phyloP scores from a whole-genome alignment of 1,284 basidiomycete genomes.

The Cryptococcus maquisensis region DNA sequence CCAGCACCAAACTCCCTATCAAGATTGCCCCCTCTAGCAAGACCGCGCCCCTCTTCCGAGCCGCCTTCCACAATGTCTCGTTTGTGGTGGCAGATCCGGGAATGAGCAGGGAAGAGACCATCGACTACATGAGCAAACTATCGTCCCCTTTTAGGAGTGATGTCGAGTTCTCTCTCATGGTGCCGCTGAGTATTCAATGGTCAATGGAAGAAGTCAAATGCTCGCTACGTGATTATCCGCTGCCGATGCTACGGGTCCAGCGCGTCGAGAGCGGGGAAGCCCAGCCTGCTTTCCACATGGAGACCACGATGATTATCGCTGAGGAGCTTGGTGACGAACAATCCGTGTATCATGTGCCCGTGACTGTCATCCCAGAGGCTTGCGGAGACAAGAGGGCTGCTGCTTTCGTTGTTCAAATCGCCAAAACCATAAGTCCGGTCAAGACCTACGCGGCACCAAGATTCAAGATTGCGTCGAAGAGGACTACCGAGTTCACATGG shows the following conservation, averaged over 20 bases:
- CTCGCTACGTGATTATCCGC: constrained; percentile 68
- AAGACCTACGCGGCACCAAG: constrained; percentile 82
- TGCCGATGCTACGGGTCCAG: constrained; percentile 54
- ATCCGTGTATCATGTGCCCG: constrained; percentile 69
- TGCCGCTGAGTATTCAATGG: constrained; percentile 78
- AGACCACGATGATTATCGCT: constrained; percentile 77
- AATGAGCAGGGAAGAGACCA: constrained; percentile 45
- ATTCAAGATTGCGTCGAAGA: constrained; percentile 63
- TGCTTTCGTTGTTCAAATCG: constrained; percentile 64
- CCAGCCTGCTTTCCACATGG: constrained; percentile 48
- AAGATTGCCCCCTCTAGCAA: constrained; percentile 49
- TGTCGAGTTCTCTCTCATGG: constrained; percentile 70
- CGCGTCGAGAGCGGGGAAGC: constrained; percentile 17
- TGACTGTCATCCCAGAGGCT: constrained; percentile 58
- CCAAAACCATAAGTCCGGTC: constrained; percentile 92
- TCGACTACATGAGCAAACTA: constrained; percentile 55
- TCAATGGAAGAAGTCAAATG: constrained; percentile 61
- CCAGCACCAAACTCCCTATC: constrained; percentile 48
- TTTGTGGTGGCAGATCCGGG: constrained; percentile 60
- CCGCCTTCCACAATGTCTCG: constrained; percentile 59
- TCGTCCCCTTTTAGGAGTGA: constrained; percentile 59
- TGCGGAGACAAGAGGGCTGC: constrained; percentile 57
- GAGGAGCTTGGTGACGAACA: constrained; percentile 76
- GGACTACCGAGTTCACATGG: constrained; percentile 78
- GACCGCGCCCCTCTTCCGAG: constrained; percentile 72